Percentiles rank a stretch among this genome's conserved stretches.
Evolutionary conservation across 2,329 filamentous ascomycete species (phyloP).

Genomic region (Beauveria brongniartii): DNA sequence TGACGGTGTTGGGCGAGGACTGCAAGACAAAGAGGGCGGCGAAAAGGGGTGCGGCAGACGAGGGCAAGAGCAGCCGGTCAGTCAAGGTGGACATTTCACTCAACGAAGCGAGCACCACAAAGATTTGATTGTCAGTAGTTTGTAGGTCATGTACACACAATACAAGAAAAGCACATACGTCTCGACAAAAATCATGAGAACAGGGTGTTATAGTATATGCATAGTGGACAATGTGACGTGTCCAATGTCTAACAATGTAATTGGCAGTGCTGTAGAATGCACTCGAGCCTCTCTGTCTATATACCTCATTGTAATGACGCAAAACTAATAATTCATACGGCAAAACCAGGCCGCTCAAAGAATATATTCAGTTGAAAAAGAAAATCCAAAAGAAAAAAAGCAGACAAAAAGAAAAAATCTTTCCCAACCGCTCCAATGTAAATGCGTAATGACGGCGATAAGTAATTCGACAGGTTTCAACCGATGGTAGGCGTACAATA

Average conservation of each 20-base stretch:
- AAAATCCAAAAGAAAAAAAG: background rate
- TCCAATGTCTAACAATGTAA: background rate
- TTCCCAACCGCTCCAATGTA: slow-evolving; percentile 1
- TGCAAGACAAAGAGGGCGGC: slow-evolving; percentile 6
- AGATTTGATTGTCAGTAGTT: background rate
- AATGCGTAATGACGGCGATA: background rate
- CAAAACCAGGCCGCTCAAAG: background rate
- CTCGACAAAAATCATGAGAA: too few relatives aligned
- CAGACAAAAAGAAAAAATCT: background rate
- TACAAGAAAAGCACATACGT: background rate
- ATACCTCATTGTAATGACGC: background rate
- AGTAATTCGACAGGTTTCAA: background rate
- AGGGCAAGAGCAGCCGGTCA: slow-evolving; percentile 1
- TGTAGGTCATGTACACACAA: too few relatives aligned
- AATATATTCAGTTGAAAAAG: background rate
- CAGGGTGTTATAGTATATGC: too few relatives aligned
- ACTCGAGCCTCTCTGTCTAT: background rate
- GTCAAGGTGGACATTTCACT: slow-evolving; percentile 12
- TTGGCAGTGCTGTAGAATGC: background rate
- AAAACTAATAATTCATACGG: background rate
- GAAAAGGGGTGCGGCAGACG: background rate
- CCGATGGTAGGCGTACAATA: background rate
- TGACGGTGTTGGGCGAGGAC: slow-evolving; percentile 40
- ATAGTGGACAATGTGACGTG: background rate
- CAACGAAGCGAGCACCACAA: slow-evolving; percentile 12